Evolutionary conservation across 1,284 basidiomycete genomes (phyloP).

Genomic region (Austroboletus novae-zelandiae): DNA sequence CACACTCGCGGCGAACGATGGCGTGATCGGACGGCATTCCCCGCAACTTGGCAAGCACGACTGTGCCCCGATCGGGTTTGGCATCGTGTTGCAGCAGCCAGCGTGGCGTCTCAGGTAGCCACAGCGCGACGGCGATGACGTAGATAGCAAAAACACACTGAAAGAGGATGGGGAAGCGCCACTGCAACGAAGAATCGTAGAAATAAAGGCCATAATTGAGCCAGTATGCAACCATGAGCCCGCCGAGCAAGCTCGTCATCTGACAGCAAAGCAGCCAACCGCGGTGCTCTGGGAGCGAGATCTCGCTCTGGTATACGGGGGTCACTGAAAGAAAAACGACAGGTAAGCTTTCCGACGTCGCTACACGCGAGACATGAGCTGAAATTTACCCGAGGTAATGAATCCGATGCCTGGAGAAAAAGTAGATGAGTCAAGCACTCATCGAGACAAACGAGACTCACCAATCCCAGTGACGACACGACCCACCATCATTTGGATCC

Average conservation of each 20-base stretch:
- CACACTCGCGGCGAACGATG: constrained; percentile 8
- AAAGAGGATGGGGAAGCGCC: constrained; percentile 17
- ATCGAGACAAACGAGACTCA: not conserved
- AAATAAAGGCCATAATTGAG: constrained; percentile 19
- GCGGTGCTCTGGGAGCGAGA: constrained; percentile 14
- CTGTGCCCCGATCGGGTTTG: constrained; percentile 9
- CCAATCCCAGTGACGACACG: constrained; percentile 13
- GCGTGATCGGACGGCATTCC: constrained; percentile 6
- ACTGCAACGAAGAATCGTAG: constrained; percentile 9
- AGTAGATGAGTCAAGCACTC: not conserved
- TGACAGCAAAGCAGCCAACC: constrained; percentile 18
- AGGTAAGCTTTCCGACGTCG: not conserved
- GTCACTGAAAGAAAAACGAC: constrained; percentile 1
- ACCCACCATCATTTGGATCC: constrained; percentile 16
- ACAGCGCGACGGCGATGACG: constrained; percentile 9
- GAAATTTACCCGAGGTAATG: constrained; percentile 11
- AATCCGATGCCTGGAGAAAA: constrained; percentile 12
- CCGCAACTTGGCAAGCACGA: constrained; percentile 14
- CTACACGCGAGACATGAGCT: not conserved
- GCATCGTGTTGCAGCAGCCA: constrained; percentile 16
- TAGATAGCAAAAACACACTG: constrained; percentile 16
- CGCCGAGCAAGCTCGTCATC: constrained; percentile 14
- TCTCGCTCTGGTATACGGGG: constrained; percentile 18
- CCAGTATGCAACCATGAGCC: constrained; percentile 16
- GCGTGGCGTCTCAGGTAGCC: constrained; percentile 18